Evolutionary conservation across 192 early-diverging fungal genomes (phyloP), one percentile per base, ranked within the genome.

Genomic region (Gryganskiella cystojenkinii): DNA sequence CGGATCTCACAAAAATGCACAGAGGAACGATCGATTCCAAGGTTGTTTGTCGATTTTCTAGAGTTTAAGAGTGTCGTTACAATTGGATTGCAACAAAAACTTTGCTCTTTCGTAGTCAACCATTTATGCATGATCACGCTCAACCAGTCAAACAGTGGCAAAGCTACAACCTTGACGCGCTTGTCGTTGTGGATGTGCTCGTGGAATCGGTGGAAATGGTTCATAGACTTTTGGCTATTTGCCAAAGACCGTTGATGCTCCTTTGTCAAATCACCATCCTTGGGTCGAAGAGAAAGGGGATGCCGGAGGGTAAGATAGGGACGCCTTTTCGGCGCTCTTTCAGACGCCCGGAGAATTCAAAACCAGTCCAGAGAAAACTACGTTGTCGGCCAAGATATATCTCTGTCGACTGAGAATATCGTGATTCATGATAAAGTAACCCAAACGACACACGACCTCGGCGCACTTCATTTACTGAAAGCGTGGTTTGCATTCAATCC

Each of bases 121-220:
- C n/a, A n/a, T 15, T 83, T 33, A 74, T 49, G 65, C 82, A 74
- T 68, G 17, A 76, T 68, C 19, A 76, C 54, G 17, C 59, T 64
- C 9, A 93, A 31, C 2, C 92, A 90, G 66, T 93, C 92, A 81
- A 87, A 90, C 1, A 87, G 53, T 1, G 91, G 90, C 50, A 94
- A 53, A 34, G 92, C 56, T 24, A 90, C 61, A 4, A 82, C 83
- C 35, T 89, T 85, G 1, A 84, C 81, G 43, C 90, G 81, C 4
- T 84, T 81, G 45, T 94, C 92, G 10, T 80, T 55, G 6, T 64
- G 64, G 20, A 92, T 80, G 80, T 91, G 79, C 71, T 85, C 74
- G 70, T 94, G 92, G 56, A 92, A 94, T 1, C 72, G 68, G 47
- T 90, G 76, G 8, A 90, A 33, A 4, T 85, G 66, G 28, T 64